phyloP scores from a whole-genome alignment of 192 early-diverging fungal species.

The Backusella liffmaniae region DNA sequence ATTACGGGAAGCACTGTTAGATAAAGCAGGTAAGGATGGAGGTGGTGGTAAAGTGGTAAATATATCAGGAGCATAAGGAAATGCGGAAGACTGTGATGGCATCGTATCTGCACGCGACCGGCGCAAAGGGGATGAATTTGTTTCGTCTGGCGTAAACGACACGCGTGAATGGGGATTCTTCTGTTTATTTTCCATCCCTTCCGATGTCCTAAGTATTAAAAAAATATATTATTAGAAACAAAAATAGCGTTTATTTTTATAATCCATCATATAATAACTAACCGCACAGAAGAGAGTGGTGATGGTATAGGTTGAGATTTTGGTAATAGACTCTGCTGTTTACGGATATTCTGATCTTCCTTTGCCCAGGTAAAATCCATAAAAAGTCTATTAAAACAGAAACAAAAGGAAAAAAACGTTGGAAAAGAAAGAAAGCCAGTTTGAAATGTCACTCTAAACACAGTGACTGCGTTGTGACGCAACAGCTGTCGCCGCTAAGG shows the following conservation, averaged over 20 bases:
- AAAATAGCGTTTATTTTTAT: background rate
- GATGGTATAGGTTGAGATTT: constrained; percentile 1
- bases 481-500: background rate
- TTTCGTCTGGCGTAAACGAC: constrained; percentile 3
- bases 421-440: background rate
- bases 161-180: constrained; percentile 6
- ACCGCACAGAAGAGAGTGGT: constrained; percentile 1
- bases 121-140: constrained; percentile 7
- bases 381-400: background rate
- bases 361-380: constrained; percentile 19
- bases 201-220: background rate
- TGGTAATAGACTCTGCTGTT: constrained; percentile 8
- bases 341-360: constrained; percentile 18
- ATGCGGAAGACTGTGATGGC: constrained; percentile 29
- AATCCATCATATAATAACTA: background rate
- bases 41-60: constrained; percentile 6
- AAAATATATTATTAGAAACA: background rate
- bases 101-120: constrained; percentile 32
- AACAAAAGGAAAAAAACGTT: background rate
- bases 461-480: constrained; percentile 9
- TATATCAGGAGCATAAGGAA: constrained; percentile 25
- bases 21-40: background rate
- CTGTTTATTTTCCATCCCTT: background rate
- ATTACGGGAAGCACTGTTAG: background rate
- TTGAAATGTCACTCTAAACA: background rate